Evolutionary conservation across 2,329 filamentous ascomycete species (phyloP).

Genomic region (Orbilia javanica): DNA sequence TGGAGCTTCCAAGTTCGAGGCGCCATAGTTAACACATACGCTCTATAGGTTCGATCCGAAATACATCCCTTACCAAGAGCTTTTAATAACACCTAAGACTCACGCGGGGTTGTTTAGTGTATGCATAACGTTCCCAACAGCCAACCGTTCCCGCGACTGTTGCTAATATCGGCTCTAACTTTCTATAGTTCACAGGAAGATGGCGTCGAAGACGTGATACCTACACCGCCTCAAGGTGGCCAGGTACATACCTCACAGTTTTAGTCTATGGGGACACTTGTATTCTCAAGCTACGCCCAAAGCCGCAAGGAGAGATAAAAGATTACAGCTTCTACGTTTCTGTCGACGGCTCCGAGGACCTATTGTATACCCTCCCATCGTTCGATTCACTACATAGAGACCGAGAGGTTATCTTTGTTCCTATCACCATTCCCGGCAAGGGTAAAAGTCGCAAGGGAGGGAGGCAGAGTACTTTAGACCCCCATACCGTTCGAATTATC

Average conservation of each 20-base stretch:
- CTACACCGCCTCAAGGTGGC: slow-evolving; percentile 62
- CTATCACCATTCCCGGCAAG: slow-evolving; percentile 47
- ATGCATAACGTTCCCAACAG: not conserved
- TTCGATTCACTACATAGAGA: slow-evolving; percentile 52
- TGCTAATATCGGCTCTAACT: not conserved
- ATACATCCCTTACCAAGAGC: slow-evolving; percentile 60
- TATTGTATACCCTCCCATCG: slow-evolving; percentile 59
- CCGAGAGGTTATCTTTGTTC: slow-evolving; percentile 55
- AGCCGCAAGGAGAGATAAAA: slow-evolving; percentile 59
- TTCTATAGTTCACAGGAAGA: slow-evolving; percentile 60
- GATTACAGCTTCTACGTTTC: slow-evolving; percentile 61
- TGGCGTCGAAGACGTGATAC: slow-evolving; percentile 60
- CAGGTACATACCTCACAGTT: slow-evolving; percentile 61
- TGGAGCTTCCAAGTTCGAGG: not conserved
- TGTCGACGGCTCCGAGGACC: slow-evolving; percentile 60
- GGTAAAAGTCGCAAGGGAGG: slow-evolving; percentile 4
- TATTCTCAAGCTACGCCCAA: slow-evolving; percentile 60
- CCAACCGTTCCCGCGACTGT: not conserved
- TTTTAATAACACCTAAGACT: slow-evolving; percentile 60
- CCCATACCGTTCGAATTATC: slow-evolving; percentile 60
- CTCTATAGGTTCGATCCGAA: slow-evolving; percentile 60
- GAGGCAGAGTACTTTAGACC: slow-evolving; percentile 48
- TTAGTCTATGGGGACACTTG: slow-evolving; percentile 60
- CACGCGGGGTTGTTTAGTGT: slow-evolving; percentile 61
- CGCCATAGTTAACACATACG: slow-evolving; percentile 19